Percentiles rank a stretch among this genome's conserved stretches.
Conservation (phyloP, 306 rosid species). For the Quercus suber region DNA sequence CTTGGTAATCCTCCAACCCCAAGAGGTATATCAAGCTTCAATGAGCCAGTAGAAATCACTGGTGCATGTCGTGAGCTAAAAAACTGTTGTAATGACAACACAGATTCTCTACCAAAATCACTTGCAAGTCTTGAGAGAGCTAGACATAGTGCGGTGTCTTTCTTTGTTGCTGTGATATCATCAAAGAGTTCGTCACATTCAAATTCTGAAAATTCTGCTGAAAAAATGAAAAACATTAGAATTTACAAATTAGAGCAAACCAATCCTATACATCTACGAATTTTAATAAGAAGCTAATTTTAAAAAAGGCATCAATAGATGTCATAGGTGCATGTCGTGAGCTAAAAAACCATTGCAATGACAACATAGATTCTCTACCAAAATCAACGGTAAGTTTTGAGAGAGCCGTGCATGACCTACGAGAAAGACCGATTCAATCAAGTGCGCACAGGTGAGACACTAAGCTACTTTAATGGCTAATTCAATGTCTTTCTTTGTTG, state of each 20-base stretch:
- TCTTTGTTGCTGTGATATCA: slow-evolving; percentile 60
- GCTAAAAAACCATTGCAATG: slow-evolving; percentile 51
- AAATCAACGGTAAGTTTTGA: slow-evolving; percentile 61
- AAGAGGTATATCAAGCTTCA: slow-evolving; percentile 83
- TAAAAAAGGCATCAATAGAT: not conserved
- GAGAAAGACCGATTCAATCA: too few species aligned
- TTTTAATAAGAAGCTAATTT: not conserved
- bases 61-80: slow-evolving; percentile 49
- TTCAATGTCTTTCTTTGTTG: slow-evolving; percentile 55
- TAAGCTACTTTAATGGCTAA: slow-evolving; percentile 17
- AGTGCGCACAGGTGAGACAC: too few species aligned
- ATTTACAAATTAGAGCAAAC: not conserved
- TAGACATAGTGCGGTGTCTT: slow-evolving; percentile 49
- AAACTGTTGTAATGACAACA: slow-evolving; percentile 54
- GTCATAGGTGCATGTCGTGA: slow-evolving; percentile 49
- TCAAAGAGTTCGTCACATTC: slow-evolving; percentile 49
- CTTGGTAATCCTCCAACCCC: slow-evolving; percentile 85
- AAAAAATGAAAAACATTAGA: slow-evolving; percentile 12
- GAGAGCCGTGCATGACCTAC: slow-evolving; percentile 35
- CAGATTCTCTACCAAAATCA: slow-evolving; percentile 33
- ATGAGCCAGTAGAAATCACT: slow-evolving; percentile 72
- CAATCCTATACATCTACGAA: not conserved
- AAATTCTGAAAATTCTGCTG: slow-evolving; percentile 47
- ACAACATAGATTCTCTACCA: slow-evolving; percentile 58
- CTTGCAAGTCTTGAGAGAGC: slow-evolving; percentile 39